phyloP scores from a whole-genome alignment of 23 red algal species.

The Porphyridium purpureum region DNA sequence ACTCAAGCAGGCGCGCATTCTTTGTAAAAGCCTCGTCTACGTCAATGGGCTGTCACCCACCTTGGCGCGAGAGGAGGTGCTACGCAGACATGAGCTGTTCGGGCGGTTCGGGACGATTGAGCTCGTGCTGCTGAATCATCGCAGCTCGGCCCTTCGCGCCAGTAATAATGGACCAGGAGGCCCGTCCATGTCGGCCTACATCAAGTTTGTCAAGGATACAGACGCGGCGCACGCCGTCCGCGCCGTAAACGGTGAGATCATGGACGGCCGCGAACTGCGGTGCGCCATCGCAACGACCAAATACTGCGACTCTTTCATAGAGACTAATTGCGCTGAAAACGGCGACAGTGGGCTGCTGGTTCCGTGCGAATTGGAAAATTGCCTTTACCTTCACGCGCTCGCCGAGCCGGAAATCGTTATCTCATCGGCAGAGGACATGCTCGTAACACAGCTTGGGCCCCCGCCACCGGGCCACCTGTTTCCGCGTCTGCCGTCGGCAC shows the following conservation, averaged over 20 bases:
- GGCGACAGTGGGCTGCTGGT: background rate
- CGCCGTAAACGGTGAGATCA: constrained; percentile 49
- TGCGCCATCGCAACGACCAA: constrained; percentile 63
- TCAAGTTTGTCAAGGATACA: constrained; percentile 52
- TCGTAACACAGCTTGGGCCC: constrained; percentile 49
- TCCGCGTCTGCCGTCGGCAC: background rate
- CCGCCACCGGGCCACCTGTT: constrained; percentile 84
- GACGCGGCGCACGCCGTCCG: constrained; percentile 58
- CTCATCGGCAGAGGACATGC: constrained; percentile 38
- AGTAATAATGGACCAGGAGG: constrained; percentile 44
- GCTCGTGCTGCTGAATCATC: constrained; percentile 65
- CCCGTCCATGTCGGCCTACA: constrained; percentile 65
- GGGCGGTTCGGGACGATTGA: constrained; percentile 66
- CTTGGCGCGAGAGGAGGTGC: constrained; percentile 46
- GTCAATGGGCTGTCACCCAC: constrained; percentile 52
- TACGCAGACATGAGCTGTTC: constrained; percentile 75
- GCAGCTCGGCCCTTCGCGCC: constrained; percentile 9
- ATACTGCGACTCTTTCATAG: constrained; percentile 91
- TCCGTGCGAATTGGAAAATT: constrained; percentile 6
- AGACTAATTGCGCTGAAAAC: constrained; percentile 2
- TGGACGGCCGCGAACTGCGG: constrained; percentile 67
- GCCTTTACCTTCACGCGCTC: constrained; percentile 78
- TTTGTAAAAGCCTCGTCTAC: constrained; percentile 71
- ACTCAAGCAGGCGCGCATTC: constrained; percentile 59
- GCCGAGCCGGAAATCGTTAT: constrained; percentile 13